A percentile compares a stretch with the other conserved stretches of the same genome.
Conservation (phyloP, 805 yeast species). For the Candida cerambycidarum region DNA sequence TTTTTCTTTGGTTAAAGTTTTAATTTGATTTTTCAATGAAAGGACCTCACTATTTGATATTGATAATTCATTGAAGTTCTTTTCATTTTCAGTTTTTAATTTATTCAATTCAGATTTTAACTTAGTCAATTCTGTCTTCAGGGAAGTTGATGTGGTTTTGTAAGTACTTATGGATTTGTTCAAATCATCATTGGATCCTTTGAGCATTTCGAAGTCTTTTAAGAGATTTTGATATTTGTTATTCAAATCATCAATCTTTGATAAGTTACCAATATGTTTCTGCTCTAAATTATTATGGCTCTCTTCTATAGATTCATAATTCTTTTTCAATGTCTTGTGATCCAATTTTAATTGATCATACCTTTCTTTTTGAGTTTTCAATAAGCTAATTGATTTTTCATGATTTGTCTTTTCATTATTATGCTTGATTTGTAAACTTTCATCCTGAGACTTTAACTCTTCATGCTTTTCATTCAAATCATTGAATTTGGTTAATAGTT, state of each 20-base stretch:
- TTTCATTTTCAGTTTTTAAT: slow-evolving; percentile 13
- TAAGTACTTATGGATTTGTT: slow-evolving; percentile 3
- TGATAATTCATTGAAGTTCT: slow-evolving; percentile 10
- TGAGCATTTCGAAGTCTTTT: slow-evolving; percentile 6
- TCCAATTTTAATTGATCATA: slow-evolving; percentile 21
- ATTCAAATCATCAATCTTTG: slow-evolving; percentile 8
- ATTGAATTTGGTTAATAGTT: slow-evolving; percentile 7
- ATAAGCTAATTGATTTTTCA: slow-evolving; percentile 13
- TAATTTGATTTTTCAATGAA: slow-evolving; percentile 10
- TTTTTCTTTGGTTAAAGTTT: slow-evolving; percentile 4
- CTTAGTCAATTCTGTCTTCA: slow-evolving; percentile 11
- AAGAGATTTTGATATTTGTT: slow-evolving; percentile 5
- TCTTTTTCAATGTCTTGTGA: slow-evolving; percentile 25
- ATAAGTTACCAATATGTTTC: background rate
- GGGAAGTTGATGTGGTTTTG: slow-evolving; percentile 1
- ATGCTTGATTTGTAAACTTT: background rate
- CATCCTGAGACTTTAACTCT: background rate
- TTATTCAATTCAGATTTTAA: slow-evolving; percentile 11
- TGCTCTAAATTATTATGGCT: slow-evolving; percentile 17
- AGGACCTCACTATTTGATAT: slow-evolving; percentile 15
- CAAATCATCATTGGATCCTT: slow-evolving; percentile 5
- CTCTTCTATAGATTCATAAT: slow-evolving; percentile 29
- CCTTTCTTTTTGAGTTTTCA: slow-evolving; percentile 24
- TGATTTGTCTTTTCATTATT: slow-evolving; percentile 14
- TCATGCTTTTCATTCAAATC: slow-evolving; percentile 7